Evolutionary conservation across 1,139 yeast genomes (phyloP), one percentile per base, ranked within the genome.

Genomic region (Diutina siamensis): DNA sequence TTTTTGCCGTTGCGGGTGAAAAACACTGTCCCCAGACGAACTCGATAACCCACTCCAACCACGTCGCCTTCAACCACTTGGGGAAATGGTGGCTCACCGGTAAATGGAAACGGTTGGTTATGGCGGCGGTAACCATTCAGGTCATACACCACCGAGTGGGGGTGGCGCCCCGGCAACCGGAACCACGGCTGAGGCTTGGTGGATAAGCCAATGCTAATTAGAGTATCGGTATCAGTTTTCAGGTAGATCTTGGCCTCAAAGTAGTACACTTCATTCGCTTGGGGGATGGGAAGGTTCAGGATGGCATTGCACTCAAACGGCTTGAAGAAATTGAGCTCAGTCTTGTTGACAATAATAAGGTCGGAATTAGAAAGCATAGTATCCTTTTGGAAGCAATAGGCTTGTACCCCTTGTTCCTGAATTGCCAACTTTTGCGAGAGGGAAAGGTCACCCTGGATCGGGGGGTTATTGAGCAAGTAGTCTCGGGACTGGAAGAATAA

Each of bases 381-480:
- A 57, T 87, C 89, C 41, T 86, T 86, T 49, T 75, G 76, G 59
- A 94, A 92, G 56, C 87, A 94, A 94, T 94, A 92, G 0, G 98
- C 98, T 27, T 76, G 68, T 1, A 94, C 82, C 0, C 97, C 99
- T 61, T 86, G 88, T 56, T 94, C 98, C 56, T 87, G 95, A 33
- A 92, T 86, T 25, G 68, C 68, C 63, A 74, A 72, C 61, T 64
- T 68, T 59, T 70, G 84, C 45, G 71, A 73, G 48, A 61, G 67
- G 46, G 76, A 64, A 53, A 66, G 60, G 45, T 63, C 67, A 36
- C 67, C 67, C 50, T 67, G 67, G 64, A 61, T 65, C 60, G 62
- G 76, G 66, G 86, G 84, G 55, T 80, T 76, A 44, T 71, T 64
- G 47, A 66, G 67, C 40, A 80, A 61, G 52, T 62, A 76, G 45